Base-by-base conservation (phyloP, 176 grass and related monocot genomes). In the Bonia amplexicaulis region DNA sequence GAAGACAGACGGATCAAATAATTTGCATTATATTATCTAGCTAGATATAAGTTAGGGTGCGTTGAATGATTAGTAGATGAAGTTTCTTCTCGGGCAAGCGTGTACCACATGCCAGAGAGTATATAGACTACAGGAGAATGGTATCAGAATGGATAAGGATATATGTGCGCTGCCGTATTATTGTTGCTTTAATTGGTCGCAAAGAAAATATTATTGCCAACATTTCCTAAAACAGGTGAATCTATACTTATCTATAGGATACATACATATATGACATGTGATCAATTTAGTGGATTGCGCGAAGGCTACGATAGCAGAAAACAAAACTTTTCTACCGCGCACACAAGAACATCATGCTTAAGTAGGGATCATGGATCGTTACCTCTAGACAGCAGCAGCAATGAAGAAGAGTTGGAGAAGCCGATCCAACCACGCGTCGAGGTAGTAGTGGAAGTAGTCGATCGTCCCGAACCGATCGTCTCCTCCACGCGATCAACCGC, bases 51-150 rank as follows among this genome's bases (percentile, higher is more conserved):
- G 20, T 62, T 72, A 51, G 53, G 66, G 54, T 69, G 74, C 29
- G 59, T 67, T 41, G 74, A 83, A 90, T 87, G 68, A 75, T 84
- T 73, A 86, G 39, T 69, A 87, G 85, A 73, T 9, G 84, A 90
- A 80, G 85, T 90, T 90, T 87, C 89, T 87, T 87, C 80, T 74
- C 13, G 16, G 17, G 59, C 44, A 90, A 87, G 80, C 79, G 33
- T 84, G 84, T 69, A 83, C 13, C 27, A 69, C 85, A 63, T 90
- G 89, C 68, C 0, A 78, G 26, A 15, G 60, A 48, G 22, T 73
- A 49, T 73, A 49, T 42, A 83, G 35, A 73, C 11, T 57, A 82
- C 55, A 48, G 29, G 79, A 22, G 7, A 71, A 54, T 12, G 35
- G 46, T 61, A 1, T 57, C n/a, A 61, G 5, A 12, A 61, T 12